phyloP scores from a whole-genome alignment of 805 yeast species.

The Hagleromyces aurorensis region DNA sequence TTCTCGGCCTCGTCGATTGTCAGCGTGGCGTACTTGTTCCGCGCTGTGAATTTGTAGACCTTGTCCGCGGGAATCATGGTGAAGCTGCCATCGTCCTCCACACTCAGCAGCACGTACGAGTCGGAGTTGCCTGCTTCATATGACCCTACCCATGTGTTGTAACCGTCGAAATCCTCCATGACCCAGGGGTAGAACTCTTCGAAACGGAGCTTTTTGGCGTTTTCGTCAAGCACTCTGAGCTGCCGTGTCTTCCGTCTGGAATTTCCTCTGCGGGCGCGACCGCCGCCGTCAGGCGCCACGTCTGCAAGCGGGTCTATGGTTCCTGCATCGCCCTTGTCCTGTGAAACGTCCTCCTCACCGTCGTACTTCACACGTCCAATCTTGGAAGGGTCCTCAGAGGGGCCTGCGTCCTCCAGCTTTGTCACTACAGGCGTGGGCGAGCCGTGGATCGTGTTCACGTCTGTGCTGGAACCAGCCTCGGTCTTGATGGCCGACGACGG shows the following conservation, averaged over 20 bases:
- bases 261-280: constrained; percentile 51
- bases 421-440: constrained; percentile 18
- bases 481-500: no score
- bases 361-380: constrained; percentile 37
- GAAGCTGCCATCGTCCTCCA: constrained; percentile 74
- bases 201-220: constrained; percentile 74
- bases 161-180: constrained; percentile 90
- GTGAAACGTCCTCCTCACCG: constrained; percentile 33
- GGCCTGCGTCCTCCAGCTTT: constrained; percentile 33
- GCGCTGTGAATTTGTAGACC: constrained; percentile 85
- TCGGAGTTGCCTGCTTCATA: constrained; percentile 88
- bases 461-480: constrained; percentile 1
- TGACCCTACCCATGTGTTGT: constrained; percentile 90
- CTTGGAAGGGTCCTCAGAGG: constrained; percentile 30
- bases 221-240: constrained; percentile 71
- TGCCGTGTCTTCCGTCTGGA: constrained; percentile 79
- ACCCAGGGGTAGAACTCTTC: constrained; percentile 99
- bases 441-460: constrained; percentile 2
- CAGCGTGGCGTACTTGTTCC: constrained; percentile 88
- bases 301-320: constrained; percentile 41
- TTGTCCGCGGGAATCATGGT: constrained; percentile 93
- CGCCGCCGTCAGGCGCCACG: constrained; percentile 91
- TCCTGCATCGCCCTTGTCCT: constrained; percentile 33
- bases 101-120: constrained; percentile 74
- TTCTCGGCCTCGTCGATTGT: constrained; percentile 96